Evolutionary conservation across 192 early-diverging fungal genomes (phyloP).

Genomic region (Umbelopsis vinacea): DNA sequence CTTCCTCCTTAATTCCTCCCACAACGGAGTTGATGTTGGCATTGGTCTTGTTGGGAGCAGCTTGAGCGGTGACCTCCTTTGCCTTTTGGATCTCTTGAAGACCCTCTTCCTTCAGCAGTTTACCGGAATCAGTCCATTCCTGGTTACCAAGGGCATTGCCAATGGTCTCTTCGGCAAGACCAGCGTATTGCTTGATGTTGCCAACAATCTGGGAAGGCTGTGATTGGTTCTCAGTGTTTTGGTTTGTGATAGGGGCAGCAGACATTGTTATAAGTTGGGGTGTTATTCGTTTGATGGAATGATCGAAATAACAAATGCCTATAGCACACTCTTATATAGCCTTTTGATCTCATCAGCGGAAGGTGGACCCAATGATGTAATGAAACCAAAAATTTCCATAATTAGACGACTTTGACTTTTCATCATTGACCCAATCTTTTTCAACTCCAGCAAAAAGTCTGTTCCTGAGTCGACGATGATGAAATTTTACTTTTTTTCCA

Average conservation of each 20-base stretch:
- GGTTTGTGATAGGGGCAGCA: not conserved
- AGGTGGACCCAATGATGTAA: not conserved
- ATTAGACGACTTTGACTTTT: not conserved
- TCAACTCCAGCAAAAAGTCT: too few relatives aligned
- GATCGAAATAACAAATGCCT: not conserved
- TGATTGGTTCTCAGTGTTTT: not conserved
- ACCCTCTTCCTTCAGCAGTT: conserved; percentile 28
- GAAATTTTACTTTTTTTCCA: too few relatives aligned
- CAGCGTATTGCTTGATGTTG: conserved; percentile 32
- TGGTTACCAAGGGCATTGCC: conserved; percentile 32
- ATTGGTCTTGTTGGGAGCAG: conserved; percentile 23
- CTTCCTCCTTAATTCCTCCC: conserved; percentile 33
- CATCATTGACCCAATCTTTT: not conserved
- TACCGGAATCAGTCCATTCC: conserved; percentile 27
- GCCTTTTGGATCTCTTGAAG: conserved; percentile 2
- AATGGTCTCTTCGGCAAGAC: conserved; percentile 37
- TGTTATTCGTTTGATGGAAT: not conserved
- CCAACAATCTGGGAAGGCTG: conserved; percentile 23
- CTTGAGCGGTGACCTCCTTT: not conserved
- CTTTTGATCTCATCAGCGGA: not conserved
- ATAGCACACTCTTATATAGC: not conserved
- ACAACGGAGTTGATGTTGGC: conserved; percentile 34
- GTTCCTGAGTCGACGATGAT: too few relatives aligned
- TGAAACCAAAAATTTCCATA: conserved; percentile 9
- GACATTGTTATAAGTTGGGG: conserved; percentile 7